Evolutionary conservation across 2,329 filamentous ascomycete species (phyloP).

Genomic region (Calonectria pauciramosa): DNA sequence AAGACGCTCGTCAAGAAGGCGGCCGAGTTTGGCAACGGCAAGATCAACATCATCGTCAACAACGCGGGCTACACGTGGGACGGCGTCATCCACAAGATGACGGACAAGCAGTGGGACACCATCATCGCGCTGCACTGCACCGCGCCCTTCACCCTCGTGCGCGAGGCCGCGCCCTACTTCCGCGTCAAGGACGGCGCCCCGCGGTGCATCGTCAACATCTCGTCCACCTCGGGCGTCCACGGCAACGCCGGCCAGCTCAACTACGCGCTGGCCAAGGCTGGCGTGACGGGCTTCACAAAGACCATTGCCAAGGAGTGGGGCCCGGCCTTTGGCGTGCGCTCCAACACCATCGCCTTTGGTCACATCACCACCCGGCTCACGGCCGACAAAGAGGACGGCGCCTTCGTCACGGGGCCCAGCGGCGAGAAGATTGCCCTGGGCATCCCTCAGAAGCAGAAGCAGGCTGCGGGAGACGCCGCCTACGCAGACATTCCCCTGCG

Average conservation of each 20-base stretch:
- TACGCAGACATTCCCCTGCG: constrained; percentile 83
- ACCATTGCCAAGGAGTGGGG: constrained; percentile 96
- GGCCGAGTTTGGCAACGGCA: constrained; percentile 85
- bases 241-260: constrained; percentile 94
- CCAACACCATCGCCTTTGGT: constrained; percentile 89
- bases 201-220: constrained; percentile 86
- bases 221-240: constrained; percentile 83
- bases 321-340: constrained; percentile 82
- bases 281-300: constrained; percentile 85
- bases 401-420: constrained; percentile 81
- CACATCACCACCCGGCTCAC: constrained; percentile 85
- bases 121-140: constrained; percentile 88
- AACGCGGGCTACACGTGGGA: constrained; percentile 96
- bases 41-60: constrained; percentile 93
- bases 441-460: constrained; percentile 74
- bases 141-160: constrained; percentile 86
- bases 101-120: constrained; percentile 91
- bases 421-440: constrained; percentile 82
- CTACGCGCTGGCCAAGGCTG: constrained; percentile 88
- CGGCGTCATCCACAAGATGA: constrained; percentile 92
- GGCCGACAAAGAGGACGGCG: constrained; percentile 86
- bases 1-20: constrained; percentile 79
- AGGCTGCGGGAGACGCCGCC: constrained; percentile 55
- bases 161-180: constrained; percentile 87
- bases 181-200: constrained; percentile 86